Evolutionary conservation across 768 basidiomycete genomes (phyloP).

Genomic region (Butyriboletus loyo): DNA sequence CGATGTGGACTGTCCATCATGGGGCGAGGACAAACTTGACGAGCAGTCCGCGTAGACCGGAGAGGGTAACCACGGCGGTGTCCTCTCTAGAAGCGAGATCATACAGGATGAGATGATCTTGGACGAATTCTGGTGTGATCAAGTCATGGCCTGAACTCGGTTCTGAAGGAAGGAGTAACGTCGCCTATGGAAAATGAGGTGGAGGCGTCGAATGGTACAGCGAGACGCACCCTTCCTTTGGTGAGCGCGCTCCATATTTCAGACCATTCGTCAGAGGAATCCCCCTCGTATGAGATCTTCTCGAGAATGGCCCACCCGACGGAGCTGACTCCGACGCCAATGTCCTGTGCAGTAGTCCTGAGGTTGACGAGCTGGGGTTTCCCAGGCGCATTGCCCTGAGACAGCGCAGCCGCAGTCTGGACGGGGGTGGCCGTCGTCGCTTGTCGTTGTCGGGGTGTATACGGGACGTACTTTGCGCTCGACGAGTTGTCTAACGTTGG

Average conservation of each 20-base stretch:
- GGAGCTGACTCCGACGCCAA: constrained; percentile 62
- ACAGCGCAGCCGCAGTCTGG: constrained; percentile 32
- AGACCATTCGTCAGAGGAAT: constrained; percentile 58
- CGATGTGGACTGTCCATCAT: constrained; percentile 30
- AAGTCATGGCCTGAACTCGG: constrained; percentile 47
- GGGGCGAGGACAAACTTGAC: constrained; percentile 47
- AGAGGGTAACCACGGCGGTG: constrained; percentile 68
- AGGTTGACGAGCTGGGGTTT: constrained; percentile 71
- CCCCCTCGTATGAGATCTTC: constrained; percentile 53
- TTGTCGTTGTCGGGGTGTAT: constrained; percentile 70
- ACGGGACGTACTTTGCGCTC: constrained; percentile 61
- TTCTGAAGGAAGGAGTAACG: constrained; percentile 75
- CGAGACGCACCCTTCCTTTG: constrained; percentile 57
- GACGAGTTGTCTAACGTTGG: neutral
- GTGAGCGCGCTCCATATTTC: constrained; percentile 66
- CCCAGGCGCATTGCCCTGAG: constrained; percentile 58
- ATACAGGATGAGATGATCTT: constrained; percentile 77
- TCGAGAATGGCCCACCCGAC: constrained; percentile 80
- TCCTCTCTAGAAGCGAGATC: constrained; percentile 46
- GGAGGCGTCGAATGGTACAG: neutral
- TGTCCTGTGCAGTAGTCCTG: constrained; percentile 65
- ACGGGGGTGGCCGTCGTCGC: constrained; percentile 44
- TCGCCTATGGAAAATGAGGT: constrained; percentile 49
- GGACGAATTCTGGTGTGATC: constrained; percentile 71
- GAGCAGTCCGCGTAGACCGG: constrained; percentile 75